Evolutionary conservation across 2,329 filamentous ascomycete genomes (phyloP).

Genomic region (Xylariaceae sp.): DNA sequence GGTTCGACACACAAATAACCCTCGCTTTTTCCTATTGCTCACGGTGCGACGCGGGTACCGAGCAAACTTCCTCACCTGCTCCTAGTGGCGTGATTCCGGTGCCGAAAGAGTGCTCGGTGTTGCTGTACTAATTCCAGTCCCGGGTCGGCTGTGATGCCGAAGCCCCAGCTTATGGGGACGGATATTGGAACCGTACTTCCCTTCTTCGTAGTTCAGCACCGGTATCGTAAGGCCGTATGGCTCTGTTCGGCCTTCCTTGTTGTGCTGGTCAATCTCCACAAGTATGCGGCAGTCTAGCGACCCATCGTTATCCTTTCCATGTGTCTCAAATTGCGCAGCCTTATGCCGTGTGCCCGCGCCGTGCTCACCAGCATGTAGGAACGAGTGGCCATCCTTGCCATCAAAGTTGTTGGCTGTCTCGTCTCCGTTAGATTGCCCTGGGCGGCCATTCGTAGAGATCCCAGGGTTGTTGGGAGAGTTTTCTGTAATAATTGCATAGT

Average conservation of each 20-base stretch:
- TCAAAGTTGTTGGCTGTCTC: constrained; percentile 30
- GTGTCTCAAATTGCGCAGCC: constrained; percentile 55
- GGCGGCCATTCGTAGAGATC: constrained; percentile 23
- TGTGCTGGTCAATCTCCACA: constrained; percentile 80
- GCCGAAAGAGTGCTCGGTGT: constrained; percentile 25
- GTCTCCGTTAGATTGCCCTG: constrained; percentile 10
- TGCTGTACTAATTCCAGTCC: constrained; percentile 24
- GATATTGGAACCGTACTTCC: constrained; percentile 29
- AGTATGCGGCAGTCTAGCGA: constrained; percentile 78
- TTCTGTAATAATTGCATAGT: constrained; percentile 87
- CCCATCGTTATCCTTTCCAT: constrained; percentile 54
- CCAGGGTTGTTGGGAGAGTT: constrained; percentile 62
- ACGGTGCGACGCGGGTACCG: neutral
- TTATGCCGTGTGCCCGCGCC: constrained; percentile 73
- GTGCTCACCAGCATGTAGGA: constrained; percentile 73
- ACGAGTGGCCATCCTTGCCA: constrained; percentile 62
- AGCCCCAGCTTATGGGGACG: constrained; percentile 21
- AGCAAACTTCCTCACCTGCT: neutral
- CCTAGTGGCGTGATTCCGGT: constrained; percentile 24
- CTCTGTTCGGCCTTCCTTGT: constrained; percentile 73
- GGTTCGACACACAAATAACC: neutral
- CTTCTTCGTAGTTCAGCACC: constrained; percentile 44
- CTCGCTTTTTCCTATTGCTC: neutral
- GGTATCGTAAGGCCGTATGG: constrained; percentile 87
- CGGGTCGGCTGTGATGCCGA: constrained; percentile 29